Percentiles rank a stretch among this genome's conserved stretches.
Evolutionary conservation across 352 stramenopile species (phyloP).

Genomic region (Pythium grandisporangium): DNA sequence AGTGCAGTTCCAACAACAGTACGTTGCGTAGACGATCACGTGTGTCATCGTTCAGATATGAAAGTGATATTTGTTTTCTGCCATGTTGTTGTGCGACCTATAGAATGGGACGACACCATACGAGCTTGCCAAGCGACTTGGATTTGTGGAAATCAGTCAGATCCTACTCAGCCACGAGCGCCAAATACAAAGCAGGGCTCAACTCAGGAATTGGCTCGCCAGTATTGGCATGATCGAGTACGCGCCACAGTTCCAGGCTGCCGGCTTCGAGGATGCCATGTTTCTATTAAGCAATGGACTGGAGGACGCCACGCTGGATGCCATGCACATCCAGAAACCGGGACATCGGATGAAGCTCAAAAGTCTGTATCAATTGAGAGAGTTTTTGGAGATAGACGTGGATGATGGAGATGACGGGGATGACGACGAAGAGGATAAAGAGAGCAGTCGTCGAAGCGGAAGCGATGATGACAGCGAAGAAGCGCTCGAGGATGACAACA

Average conservation of each 20-base stretch:
- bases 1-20: too few species aligned
- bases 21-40: neutral
- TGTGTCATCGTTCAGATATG: conserved; percentile 1
- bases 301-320: conserved; percentile 33
- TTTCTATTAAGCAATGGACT: conserved; percentile 48
- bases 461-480: conserved; percentile 14
- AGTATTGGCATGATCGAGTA: conserved; percentile 70
- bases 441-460: conserved; percentile 1
- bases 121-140: conserved; percentile 36
- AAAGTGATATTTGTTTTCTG: neutral
- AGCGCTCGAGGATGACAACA: conserved; percentile 11
- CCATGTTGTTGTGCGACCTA: neutral
- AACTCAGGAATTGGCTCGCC: conserved; percentile 56
- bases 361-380: conserved; percentile 50
- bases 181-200: conserved; percentile 10
- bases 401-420: conserved; percentile 17
- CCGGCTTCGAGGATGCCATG: conserved; percentile 55
- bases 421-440: conserved; percentile 6
- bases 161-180: conserved; percentile 13
- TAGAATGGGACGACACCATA: conserved; percentile 48
- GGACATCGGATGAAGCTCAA: conserved; percentile 64
- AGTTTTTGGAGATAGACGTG: conserved; percentile 22
- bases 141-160: conserved; percentile 19
- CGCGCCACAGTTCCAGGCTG: conserved; percentile 23
- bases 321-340: conserved; percentile 53